Evolutionary conservation across 2,329 filamentous ascomycete species (phyloP).

Genomic region (Hypoxylon rubiginosum): DNA sequence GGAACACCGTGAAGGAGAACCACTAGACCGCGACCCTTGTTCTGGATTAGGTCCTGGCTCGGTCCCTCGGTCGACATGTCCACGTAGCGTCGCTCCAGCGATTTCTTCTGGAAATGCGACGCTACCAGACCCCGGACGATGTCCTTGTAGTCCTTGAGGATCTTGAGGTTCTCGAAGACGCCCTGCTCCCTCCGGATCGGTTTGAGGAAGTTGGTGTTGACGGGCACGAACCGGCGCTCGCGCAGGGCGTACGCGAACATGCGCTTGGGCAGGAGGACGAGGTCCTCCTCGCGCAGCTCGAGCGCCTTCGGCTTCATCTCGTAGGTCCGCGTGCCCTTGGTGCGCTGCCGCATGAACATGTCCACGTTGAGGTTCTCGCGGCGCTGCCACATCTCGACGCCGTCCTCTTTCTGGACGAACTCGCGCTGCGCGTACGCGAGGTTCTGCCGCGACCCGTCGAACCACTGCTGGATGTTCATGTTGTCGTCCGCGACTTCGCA

Average conservation of each 20-base stretch:
- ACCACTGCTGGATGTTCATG: constrained; percentile 57
- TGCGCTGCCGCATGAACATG: constrained; percentile 52
- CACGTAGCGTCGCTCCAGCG: constrained; percentile 52
- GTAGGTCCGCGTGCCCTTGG: constrained; percentile 54
- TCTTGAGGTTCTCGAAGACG: constrained; percentile 58
- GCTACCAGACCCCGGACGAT: constrained; percentile 58
- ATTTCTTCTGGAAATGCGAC: constrained; percentile 58
- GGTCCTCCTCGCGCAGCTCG: constrained; percentile 49
- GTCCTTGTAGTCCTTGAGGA: constrained; percentile 58
- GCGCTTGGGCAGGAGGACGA: constrained; percentile 57
- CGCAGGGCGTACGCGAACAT: constrained; percentile 59
- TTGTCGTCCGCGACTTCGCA: constrained; percentile 53
- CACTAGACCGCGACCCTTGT: constrained; percentile 61
- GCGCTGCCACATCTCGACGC: constrained; percentile 55
- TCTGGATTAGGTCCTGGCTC: constrained; percentile 59
- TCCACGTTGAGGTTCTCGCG: constrained; percentile 55
- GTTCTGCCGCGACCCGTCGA: constrained; percentile 49
- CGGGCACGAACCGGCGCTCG: constrained; percentile 56
- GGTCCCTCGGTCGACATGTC: constrained; percentile 47
- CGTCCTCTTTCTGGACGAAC: constrained; percentile 55
- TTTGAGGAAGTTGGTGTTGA: constrained; percentile 55
- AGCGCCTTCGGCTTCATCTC: constrained; percentile 51
- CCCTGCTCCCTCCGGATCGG: constrained; percentile 53
- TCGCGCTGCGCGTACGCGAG: constrained; percentile 54
- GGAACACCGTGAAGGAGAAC: constrained; percentile 62